A percentile compares a stretch with the other conserved stretches of the same genome.
Conservation (phyloP, 306 rosid species). For the Pyrus betulifolia region DNA sequence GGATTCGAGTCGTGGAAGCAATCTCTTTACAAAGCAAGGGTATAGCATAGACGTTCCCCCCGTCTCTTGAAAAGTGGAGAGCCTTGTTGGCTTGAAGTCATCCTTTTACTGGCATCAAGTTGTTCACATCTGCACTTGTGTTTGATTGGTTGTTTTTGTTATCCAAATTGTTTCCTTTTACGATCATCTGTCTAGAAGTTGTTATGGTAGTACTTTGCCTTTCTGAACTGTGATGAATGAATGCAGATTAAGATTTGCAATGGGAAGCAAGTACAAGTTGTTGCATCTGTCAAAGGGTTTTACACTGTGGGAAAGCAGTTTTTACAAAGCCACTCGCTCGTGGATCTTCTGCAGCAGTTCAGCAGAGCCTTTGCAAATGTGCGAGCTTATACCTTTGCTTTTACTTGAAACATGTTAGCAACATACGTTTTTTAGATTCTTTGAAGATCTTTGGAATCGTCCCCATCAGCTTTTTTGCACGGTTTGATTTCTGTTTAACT, state of each 20-base stretch:
- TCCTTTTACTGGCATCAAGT: too few species aligned
- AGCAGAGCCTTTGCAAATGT: conserved; percentile 91
- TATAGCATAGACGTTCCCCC: too few species aligned
- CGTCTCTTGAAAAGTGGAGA: too few species aligned
- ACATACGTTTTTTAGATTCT: not conserved
- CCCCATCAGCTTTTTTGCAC: not conserved
- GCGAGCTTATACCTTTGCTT: conserved; percentile 7
- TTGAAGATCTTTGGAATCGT: not conserved
- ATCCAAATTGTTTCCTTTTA: not conserved
- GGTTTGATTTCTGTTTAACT: not conserved
- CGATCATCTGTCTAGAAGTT: not conserved
- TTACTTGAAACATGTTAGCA: too few species aligned
- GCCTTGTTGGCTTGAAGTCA: too few species aligned
- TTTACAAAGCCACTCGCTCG: conserved; percentile 66
- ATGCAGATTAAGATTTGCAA: conserved; percentile 83
- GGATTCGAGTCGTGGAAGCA: too few species aligned
- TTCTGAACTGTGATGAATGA: conserved; percentile 8
- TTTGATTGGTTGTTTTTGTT: not conserved
- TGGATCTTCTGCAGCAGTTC: conserved; percentile 90
- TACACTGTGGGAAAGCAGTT: conserved; percentile 64
- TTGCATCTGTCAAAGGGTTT: conserved; percentile 81
- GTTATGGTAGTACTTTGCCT: not conserved
- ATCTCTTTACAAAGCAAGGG: too few species aligned
- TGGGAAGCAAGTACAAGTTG: conserved; percentile 76
- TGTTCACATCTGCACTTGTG: not conserved